Percentiles rank a stretch among this genome's conserved stretches.
Evolutionary conservation across 768 basidiomycete species (phyloP).

Genomic region (Agrocybe praecox): DNA sequence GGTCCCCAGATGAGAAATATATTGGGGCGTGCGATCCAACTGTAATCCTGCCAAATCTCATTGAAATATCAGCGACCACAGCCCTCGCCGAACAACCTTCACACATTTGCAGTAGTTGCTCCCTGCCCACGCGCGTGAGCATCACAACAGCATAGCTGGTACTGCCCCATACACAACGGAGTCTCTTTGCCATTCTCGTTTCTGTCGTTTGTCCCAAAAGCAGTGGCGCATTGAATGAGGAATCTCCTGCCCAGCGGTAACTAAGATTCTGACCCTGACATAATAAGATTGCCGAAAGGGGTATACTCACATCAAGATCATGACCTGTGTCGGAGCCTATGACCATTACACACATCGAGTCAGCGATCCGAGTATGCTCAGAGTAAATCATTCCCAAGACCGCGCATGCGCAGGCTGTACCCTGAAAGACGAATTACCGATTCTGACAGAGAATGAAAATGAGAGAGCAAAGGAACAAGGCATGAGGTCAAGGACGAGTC

Average conservation of each 20-base stretch:
- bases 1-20: constrained; percentile 23
- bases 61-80: constrained; percentile 14
- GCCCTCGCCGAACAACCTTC: constrained; percentile 12
- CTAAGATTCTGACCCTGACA: constrained; percentile 14
- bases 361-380: constrained; percentile 3
- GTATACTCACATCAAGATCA: constrained; percentile 13
- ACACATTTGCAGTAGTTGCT: neutral
- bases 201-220: constrained; percentile 2
- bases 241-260: constrained; percentile 9
- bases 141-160: neutral
- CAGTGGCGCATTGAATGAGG: constrained; percentile 18
- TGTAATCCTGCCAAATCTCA: constrained; percentile 11
- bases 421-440: neutral
- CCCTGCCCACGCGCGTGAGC: neutral
- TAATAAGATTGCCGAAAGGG: constrained; percentile 14
- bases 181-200: constrained; percentile 9
- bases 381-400: constrained; percentile 1
- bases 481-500: neutral
- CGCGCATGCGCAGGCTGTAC: neutral
- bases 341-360: neutral
- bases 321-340: constrained; percentile 13
- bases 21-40: constrained; percentile 21
- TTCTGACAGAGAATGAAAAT: neutral
- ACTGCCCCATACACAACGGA: neutral
- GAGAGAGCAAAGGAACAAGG: neutral